phyloP scores from a whole-genome alignment of 306 rosid genomes.

The Chamaecrista fasciculata region DNA sequence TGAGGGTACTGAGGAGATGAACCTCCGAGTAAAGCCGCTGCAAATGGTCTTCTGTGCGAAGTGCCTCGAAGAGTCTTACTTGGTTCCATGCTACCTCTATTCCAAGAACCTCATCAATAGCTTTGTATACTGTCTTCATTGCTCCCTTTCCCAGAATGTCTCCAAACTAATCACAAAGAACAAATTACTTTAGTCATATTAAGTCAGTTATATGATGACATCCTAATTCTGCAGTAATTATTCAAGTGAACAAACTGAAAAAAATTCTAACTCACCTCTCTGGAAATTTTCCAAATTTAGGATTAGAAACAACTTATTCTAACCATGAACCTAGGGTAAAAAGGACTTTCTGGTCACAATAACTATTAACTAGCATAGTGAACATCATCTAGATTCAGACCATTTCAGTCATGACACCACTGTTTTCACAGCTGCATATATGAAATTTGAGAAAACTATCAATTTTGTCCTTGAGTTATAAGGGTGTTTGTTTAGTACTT shows the following conservation, averaged over 20 bases:
- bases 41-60: constrained; percentile 69
- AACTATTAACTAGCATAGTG: neutral
- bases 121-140: constrained; percentile 85
- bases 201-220: neutral
- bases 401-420: neutral
- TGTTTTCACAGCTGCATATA: constrained; percentile 14
- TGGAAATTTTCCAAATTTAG: neutral
- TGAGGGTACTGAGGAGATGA: constrained; percentile 88
- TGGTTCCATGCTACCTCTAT: constrained; percentile 94
- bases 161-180: constrained; percentile 44
- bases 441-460: neutral
- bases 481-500: no score
- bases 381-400: constrained; percentile 20
- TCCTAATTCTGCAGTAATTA: neutral
- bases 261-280: neutral
- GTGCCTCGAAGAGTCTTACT: constrained; percentile 65
- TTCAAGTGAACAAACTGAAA: neutral
- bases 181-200: constrained; percentile 10
- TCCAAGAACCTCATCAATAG: constrained; percentile 80
- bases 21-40: constrained; percentile 90
- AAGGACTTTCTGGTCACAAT: neutral
- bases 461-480: no score
- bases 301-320: neutral
- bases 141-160: constrained; percentile 92
- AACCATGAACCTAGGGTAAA: constrained; percentile 11